phyloP scores from a whole-genome alignment of 2,329 filamentous ascomycete species.

The Trichoderma simmonsii region DNA sequence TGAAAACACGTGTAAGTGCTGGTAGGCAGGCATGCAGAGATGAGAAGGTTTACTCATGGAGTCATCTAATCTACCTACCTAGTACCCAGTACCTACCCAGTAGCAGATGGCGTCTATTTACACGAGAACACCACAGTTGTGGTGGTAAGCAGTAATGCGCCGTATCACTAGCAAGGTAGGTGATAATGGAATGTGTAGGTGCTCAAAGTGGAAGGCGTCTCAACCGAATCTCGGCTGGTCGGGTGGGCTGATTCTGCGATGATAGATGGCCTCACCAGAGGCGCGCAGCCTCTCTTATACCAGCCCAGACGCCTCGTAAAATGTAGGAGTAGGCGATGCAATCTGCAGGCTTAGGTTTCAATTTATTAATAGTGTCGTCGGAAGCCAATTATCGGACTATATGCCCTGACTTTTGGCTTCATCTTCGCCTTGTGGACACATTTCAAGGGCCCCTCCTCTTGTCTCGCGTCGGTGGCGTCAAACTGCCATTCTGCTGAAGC shows the following conservation, averaged over 20 bases:
- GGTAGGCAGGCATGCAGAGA: neutral
- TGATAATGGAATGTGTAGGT: neutral
- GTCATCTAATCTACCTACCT: neutral
- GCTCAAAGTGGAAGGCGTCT: conserved; percentile 14
- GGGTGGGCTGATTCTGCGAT: conserved; percentile 13
- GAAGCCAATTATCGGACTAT: neutral
- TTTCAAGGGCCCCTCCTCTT: neutral
- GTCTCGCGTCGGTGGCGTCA: neutral
- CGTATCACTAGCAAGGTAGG: neutral
- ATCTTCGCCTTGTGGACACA: neutral
- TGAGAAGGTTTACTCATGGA: neutral
- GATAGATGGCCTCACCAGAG: conserved; percentile 12
- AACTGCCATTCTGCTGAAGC: neutral
- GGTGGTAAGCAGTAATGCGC: neutral
- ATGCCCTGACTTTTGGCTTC: neutral
- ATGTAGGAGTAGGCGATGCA: neutral
- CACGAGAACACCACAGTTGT: neutral
- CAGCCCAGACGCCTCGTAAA: neutral
- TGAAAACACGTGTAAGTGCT: conserved; percentile 2
- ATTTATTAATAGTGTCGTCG: neutral
- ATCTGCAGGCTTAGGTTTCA: neutral
- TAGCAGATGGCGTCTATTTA: neutral
- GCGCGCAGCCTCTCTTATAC: neutral
- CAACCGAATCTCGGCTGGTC: neutral
- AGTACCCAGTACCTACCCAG: neutral